phyloP scores from a whole-genome alignment of 306 rosid species.

The Dryas drummondii region DNA sequence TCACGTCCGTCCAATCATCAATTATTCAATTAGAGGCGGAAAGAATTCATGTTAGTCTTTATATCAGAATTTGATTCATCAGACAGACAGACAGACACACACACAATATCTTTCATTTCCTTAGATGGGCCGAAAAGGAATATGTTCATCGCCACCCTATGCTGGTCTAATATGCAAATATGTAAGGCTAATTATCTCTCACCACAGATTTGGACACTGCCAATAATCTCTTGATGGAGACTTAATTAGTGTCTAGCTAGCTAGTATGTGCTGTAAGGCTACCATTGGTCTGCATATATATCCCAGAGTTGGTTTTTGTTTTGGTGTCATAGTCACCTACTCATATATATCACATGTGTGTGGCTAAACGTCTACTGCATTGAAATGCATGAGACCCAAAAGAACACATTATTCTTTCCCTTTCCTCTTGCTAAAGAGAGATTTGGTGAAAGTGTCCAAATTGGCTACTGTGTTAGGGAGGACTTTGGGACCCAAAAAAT shows the following conservation, averaged over 20 bases:
- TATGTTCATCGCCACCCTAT: neutral
- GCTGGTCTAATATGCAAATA: neutral
- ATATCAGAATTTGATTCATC: constrained; percentile 22
- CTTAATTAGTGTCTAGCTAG: too few species aligned
- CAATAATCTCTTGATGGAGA: constrained; percentile 9
- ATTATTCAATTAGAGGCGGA: too few species aligned
- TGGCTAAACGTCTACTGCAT: neutral
- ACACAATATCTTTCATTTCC: neutral
- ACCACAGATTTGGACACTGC: neutral
- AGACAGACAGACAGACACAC: neutral
- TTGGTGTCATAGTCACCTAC: too few species aligned
- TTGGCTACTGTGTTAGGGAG: neutral
- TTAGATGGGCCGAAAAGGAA: neutral
- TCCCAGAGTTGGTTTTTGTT: neutral
- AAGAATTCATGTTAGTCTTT: neutral
- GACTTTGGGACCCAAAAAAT: too few species aligned
- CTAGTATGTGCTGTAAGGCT: neutral
- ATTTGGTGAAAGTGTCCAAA: neutral
- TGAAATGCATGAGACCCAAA: neutral
- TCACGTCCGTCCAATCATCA: constrained; percentile 6
- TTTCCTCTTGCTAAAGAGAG: neutral
- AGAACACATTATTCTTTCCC: neutral
- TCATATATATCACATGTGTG: neutral
- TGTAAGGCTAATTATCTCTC: neutral
- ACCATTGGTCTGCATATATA: neutral